Percentiles rank a stretch among this genome's conserved stretches.
phyloP scores from a whole-genome alignment of 495 filamentous ascomycete species.

The Lophiotrema nucula region DNA sequence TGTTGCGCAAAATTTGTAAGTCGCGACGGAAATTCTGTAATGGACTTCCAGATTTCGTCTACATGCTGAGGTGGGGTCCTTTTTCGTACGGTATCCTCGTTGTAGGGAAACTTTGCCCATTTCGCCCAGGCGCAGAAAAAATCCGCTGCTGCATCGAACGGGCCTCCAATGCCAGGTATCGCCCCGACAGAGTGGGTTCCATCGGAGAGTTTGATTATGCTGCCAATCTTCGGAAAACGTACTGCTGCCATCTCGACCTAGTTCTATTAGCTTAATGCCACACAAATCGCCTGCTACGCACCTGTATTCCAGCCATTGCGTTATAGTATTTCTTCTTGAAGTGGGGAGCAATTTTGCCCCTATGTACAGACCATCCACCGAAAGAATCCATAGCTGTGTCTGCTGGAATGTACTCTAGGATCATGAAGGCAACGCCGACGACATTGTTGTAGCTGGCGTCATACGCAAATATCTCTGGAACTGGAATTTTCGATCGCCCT shows the following conservation, averaged over 20 bases:
- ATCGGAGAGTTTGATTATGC: conserved; percentile 5
- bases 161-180: conserved; percentile 12
- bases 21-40: conserved; percentile 9
- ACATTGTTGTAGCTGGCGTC: conserved; percentile 4
- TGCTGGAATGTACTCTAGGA: conserved; percentile 14
- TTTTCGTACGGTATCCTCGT: conserved; percentile 1
- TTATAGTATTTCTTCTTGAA: conserved; percentile 9
- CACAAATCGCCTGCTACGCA: conserved; percentile 8
- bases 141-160: conserved; percentile 2
- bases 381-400: conserved; percentile 18
- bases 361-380: conserved; percentile 7
- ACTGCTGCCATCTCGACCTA: conserved; percentile 4
- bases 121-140: conserved; percentile 7
- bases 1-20: conserved; percentile 4
- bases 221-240: conserved; percentile 8
- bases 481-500: not conserved
- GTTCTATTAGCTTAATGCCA: conserved; percentile 7
- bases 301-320: conserved; percentile 8
- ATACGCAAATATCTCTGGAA: conserved; percentile 13
- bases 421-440: conserved; percentile 9
- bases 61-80: conserved; percentile 2
- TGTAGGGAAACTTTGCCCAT: conserved; percentile 3
- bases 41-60: conserved; percentile 7
- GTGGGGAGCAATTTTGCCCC: conserved; percentile 7
- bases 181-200: conserved; percentile 9